These are phyloP conservation scores for Gossypium rotundifolium DNA, from an alignment of 345 rosid genomes.

Conservation along the genomic window DNA sequence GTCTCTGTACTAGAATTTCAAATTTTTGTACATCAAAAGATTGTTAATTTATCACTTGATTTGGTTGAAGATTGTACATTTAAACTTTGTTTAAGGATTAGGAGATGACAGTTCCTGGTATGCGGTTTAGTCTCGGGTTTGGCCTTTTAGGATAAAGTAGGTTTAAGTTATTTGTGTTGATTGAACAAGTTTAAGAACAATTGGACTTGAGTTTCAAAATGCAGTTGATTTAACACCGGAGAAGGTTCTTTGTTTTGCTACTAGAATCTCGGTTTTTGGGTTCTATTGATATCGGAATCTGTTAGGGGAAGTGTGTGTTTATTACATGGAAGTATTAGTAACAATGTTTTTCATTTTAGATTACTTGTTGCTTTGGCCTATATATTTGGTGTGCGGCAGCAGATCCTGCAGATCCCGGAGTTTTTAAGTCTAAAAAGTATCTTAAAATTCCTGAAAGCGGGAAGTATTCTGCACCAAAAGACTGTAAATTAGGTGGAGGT, in stretches of 20 bases:
- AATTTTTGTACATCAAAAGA: background rate
- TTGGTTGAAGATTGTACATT: background rate
- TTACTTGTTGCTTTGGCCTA: constrained; percentile 62
- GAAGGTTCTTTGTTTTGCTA: background rate
- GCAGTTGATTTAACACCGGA: background rate
- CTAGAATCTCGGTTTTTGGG: background rate
- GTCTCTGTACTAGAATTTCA: constrained; percentile 1
- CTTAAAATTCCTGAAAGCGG: constrained; percentile 46
- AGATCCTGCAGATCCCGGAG: constrained; percentile 80
- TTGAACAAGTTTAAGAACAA: background rate
- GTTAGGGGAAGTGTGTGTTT: background rate
- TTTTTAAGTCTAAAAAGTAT: constrained; percentile 75
- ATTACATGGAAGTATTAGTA: constrained; percentile 4
- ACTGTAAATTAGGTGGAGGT: constrained; percentile 56
- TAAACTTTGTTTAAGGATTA: background rate
- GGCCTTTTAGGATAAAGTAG: background rate
- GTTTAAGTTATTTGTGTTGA: background rate
- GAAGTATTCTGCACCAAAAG: constrained; percentile 42
- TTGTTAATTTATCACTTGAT: constrained; percentile 4
- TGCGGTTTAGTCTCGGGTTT: background rate
- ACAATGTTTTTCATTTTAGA: constrained; percentile 33
- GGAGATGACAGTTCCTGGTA: background rate
- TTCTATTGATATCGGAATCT: background rate
- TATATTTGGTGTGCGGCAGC: constrained; percentile 87
- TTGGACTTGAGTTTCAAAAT: background rate